phyloP scores from a whole-genome alignment of 2,329 filamentous ascomycete species.

The Colletotrichum higginsianum region DNA sequence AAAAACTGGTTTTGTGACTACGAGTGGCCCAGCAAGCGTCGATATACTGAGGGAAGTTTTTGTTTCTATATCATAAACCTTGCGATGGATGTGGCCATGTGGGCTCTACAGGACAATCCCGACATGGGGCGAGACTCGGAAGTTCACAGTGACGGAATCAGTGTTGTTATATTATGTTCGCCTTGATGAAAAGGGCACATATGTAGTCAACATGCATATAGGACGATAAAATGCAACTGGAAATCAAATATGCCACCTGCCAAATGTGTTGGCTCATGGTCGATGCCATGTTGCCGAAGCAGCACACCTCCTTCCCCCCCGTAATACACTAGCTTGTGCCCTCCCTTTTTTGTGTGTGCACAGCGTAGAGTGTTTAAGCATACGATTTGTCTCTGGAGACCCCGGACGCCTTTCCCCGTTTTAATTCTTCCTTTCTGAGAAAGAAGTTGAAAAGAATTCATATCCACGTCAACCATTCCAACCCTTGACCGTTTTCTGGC shows the following conservation, averaged over 20 bases:
- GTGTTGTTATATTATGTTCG: not conserved
- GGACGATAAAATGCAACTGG: not conserved
- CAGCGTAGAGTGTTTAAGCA: not conserved
- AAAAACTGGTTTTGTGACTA: not conserved
- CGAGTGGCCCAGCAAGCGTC: not conserved
- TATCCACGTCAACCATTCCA: conserved; percentile 1
- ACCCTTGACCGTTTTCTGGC: not conserved
- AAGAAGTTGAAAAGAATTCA: not conserved
- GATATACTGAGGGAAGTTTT: too few species aligned
- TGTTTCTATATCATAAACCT: not conserved
- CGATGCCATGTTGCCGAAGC: not conserved
- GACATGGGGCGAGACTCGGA: too few species aligned
- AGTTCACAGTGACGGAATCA: too few species aligned
- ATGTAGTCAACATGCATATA: not conserved
- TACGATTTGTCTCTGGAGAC: not conserved
- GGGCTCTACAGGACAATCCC: not conserved
- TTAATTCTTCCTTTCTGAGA: not conserved
- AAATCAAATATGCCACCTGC: not conserved
- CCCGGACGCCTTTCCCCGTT: conserved; percentile 4
- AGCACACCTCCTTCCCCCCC: not conserved
- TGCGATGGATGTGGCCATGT: not conserved
- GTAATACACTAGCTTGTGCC: not conserved
- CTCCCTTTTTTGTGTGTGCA: not conserved
- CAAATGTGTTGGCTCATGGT: not conserved
- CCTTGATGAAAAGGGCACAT: not conserved